A percentile compares a stretch with the other conserved stretches of the same genome.
phyloP scores from a whole-genome alignment of 176 grass and related monocot genomes.

The Phragmites australis region DNA sequence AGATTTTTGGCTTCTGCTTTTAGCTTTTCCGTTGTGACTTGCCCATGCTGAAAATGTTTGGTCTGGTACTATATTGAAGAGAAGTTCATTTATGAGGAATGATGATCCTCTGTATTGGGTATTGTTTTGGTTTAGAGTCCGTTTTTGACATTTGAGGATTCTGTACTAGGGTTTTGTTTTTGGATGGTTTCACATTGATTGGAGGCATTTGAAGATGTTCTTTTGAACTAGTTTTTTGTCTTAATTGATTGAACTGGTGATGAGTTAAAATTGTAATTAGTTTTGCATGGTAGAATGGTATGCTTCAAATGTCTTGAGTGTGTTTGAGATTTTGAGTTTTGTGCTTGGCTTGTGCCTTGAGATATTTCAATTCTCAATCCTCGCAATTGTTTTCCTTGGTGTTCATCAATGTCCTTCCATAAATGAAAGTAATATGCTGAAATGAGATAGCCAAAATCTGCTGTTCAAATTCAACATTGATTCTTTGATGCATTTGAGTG shows the following conservation, averaged over 20 bases:
- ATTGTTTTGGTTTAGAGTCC: background rate
- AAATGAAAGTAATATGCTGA: background rate
- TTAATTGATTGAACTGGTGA: constrained; percentile 2
- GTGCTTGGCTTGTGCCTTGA: background rate
- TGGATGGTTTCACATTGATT: background rate
- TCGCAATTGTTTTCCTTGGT: background rate
- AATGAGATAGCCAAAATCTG: background rate
- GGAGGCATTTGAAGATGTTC: constrained; percentile 6
- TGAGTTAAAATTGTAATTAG: background rate
- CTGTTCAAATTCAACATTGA: background rate
- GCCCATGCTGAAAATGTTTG: background rate
- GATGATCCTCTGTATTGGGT: background rate
- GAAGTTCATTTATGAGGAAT: background rate
- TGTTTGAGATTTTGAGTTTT: background rate
- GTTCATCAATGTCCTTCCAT: background rate
- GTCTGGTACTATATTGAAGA: background rate
- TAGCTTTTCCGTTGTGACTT: background rate
- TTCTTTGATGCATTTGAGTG: background rate
- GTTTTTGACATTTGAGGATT: background rate
- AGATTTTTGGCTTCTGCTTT: background rate
- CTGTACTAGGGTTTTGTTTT: background rate
- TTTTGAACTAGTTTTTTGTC: background rate
- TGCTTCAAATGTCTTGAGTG: background rate
- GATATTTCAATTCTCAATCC: background rate
- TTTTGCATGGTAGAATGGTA: background rate